Evolutionary conservation across 345 rosid genomes (phyloP).

Genomic region (Murraya paniculata): DNA sequence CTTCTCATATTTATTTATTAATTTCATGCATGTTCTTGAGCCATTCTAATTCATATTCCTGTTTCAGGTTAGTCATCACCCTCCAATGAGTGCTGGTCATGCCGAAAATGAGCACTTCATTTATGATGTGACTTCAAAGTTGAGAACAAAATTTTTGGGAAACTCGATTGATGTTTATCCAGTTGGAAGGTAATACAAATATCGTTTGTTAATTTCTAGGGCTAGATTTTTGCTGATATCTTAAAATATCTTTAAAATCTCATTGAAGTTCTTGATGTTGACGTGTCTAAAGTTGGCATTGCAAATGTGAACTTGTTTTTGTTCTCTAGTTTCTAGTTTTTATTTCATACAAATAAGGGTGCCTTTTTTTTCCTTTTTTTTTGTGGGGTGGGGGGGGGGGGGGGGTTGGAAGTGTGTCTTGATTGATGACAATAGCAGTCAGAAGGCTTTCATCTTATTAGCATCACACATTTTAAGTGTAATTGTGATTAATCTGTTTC

Average conservation of each 20-base stretch:
- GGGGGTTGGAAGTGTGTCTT: background rate
- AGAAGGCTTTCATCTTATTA: background rate
- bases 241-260: background rate
- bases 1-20: background rate
- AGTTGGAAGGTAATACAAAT: slow-evolving; percentile 55
- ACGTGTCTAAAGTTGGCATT: background rate
- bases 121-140: slow-evolving; percentile 74
- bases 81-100: slow-evolving; percentile 80
- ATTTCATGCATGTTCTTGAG: background rate
- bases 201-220: background rate
- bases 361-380: too few relatives aligned
- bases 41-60: background rate
- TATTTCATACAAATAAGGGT: background rate
- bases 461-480: background rate
- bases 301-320: background rate
- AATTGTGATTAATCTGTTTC: background rate
- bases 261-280: background rate
- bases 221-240: background rate
- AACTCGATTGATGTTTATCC: slow-evolving; percentile 80
- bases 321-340: background rate
- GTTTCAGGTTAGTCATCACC: slow-evolving; percentile 81
- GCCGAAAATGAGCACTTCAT: slow-evolving; percentile 84
- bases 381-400: too few relatives aligned
- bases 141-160: slow-evolving; percentile 76
- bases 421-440: background rate